Conservation (phyloP, 83 land plant genomes). For the Picea abies region DNA sequence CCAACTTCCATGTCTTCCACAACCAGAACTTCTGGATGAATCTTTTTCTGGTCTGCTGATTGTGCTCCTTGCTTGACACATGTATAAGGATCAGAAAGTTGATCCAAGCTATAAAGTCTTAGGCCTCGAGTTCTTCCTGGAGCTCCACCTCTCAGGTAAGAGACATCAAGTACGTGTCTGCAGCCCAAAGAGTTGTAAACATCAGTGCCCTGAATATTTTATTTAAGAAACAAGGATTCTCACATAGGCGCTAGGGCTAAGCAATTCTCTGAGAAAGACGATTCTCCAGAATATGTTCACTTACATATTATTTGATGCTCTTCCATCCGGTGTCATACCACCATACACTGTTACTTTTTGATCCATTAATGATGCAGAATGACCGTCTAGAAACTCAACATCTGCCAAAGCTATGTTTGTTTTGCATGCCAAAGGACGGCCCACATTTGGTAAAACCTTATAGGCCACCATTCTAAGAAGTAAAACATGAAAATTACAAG, state of each 20-base stretch:
- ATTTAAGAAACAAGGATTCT: neutral
- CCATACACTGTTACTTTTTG: slow-evolving; percentile 35
- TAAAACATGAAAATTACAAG: neutral
- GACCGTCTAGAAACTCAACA: slow-evolving; percentile 26
- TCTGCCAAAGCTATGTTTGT: slow-evolving; percentile 12
- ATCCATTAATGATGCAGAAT: slow-evolving; percentile 26
- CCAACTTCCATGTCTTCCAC: too few relatives aligned
- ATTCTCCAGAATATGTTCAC: slow-evolving; percentile 9
- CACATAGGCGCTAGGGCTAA: neutral
- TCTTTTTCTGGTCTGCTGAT: too few relatives aligned
- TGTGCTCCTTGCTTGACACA: too few relatives aligned
- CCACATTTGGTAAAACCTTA: slow-evolving; percentile 26
- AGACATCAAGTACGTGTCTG: slow-evolving; percentile 64
- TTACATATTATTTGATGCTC: slow-evolving; percentile 40
- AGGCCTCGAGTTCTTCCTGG: slow-evolving; percentile 80
- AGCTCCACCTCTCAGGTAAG: slow-evolving; percentile 71
- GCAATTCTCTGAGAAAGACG: neutral
- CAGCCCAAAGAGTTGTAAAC: neutral
- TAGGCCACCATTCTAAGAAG: neutral
- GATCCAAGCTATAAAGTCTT: neutral
- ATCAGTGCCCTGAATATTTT: neutral
- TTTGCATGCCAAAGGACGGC: slow-evolving; percentile 22
- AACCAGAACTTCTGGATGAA: too few relatives aligned
- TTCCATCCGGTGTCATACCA: slow-evolving; percentile 22
- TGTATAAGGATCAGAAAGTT: too few relatives aligned